Conservation (phyloP, 164 flowering plant species). For the Brasenia schreberi region DNA sequence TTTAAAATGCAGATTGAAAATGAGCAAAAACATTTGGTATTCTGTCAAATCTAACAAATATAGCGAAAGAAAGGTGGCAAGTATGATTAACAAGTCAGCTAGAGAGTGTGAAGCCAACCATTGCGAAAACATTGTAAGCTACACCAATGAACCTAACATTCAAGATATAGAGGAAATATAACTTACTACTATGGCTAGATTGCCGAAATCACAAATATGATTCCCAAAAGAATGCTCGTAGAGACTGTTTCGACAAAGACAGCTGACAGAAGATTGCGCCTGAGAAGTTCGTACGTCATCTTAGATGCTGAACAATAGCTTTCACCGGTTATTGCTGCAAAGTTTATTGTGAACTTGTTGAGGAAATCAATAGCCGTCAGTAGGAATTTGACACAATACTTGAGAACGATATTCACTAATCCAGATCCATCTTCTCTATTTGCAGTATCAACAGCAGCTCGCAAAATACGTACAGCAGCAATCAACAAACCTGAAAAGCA, state of each 20-base stretch:
- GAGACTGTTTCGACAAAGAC: conserved; percentile 58
- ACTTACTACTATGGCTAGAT: conserved; percentile 44
- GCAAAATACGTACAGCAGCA: conserved; percentile 34
- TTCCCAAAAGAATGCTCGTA: conserved; percentile 39
- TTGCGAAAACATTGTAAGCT: too few relatives aligned
- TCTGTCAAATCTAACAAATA: background rate
- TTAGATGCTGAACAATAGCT: conserved; percentile 43
- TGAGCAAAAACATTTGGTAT: background rate
- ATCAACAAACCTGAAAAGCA: conserved; percentile 50
- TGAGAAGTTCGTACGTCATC: conserved; percentile 54
- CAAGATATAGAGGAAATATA: background rate
- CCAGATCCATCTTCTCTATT: conserved; percentile 30
- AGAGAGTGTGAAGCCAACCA: too few relatives aligned
- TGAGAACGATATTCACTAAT: conserved; percentile 25
- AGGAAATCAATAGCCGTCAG: conserved; percentile 42
- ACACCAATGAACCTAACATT: background rate
- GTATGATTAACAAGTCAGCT: too few relatives aligned
- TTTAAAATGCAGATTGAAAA: background rate
- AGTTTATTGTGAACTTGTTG: conserved; percentile 56
- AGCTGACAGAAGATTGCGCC: conserved; percentile 54
- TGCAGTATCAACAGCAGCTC: conserved; percentile 42
- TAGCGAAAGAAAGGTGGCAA: too few relatives aligned
- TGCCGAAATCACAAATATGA: conserved; percentile 41
- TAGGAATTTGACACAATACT: conserved; percentile 32
- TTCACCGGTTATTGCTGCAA: conserved; percentile 56